Evolutionary conservation across 73 alveolate genomes (phyloP).

Genomic region (Uronychia binucleata): DNA sequence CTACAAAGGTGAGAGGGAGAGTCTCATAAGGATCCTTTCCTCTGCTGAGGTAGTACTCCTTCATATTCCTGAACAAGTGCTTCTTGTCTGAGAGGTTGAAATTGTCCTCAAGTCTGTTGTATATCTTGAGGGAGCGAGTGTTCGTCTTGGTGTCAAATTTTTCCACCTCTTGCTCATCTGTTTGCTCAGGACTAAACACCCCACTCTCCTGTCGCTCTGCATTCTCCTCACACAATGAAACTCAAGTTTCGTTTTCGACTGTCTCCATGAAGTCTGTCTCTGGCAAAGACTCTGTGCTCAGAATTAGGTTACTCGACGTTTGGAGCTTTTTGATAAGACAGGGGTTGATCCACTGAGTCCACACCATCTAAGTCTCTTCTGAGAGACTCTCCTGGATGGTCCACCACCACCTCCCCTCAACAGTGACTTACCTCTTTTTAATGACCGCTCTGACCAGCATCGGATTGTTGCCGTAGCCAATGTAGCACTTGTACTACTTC

Average conservation of each 20-base stretch:
- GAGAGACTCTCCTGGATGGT: background rate
- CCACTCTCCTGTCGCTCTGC: too few relatives aligned
- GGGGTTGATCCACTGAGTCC: background rate
- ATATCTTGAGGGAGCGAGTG: background rate
- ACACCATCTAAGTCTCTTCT: background rate
- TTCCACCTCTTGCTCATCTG: too few relatives aligned
- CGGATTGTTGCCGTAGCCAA: slow-evolving; percentile 38
- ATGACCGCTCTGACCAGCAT: slow-evolving; percentile 20
- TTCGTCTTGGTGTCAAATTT: background rate
- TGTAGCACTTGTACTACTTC: slow-evolving; percentile 11
- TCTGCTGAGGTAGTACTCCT: background rate
- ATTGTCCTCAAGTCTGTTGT: background rate
- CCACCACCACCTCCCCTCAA: background rate
- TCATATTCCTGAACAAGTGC: background rate
- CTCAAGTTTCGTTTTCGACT: too few relatives aligned
- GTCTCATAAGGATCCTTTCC: background rate
- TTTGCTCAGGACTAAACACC: too few relatives aligned
- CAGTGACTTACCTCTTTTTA: slow-evolving; percentile 4
- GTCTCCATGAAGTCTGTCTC: too few relatives aligned
- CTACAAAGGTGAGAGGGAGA: background rate
- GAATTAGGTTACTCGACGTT: too few relatives aligned
- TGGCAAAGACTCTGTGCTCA: too few relatives aligned
- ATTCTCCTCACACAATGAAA: too few relatives aligned
- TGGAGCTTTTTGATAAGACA: background rate
- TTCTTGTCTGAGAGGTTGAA: background rate